Evolutionary conservation across 2,329 filamentous ascomycete species (phyloP).

Genomic region (Neurospora sp.): DNA sequence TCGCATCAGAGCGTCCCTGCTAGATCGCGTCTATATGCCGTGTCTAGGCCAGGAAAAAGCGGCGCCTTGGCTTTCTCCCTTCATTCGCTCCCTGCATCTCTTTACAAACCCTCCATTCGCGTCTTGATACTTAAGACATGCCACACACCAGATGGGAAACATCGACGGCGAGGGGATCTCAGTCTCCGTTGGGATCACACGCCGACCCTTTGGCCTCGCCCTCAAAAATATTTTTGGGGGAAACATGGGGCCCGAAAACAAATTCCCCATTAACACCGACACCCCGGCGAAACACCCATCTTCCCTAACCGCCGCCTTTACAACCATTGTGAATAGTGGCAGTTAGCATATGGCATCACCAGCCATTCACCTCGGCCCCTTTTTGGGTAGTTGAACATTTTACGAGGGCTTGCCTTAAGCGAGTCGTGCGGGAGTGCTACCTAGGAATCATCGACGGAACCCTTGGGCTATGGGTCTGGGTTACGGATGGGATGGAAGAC

Average conservation of each 20-base stretch:
- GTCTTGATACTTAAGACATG: not conserved
- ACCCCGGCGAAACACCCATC: not conserved
- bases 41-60: not conserved
- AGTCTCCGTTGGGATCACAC: not conserved
- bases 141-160: not conserved
- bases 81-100: not conserved
- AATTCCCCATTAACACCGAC: not conserved
- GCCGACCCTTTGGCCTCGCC: not conserved
- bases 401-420: not conserved
- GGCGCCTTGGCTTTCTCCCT: not conserved
- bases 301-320: not conserved
- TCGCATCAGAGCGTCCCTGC: not conserved
- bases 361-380: not conserved
- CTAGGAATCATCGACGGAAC: not conserved
- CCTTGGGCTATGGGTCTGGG: not conserved
- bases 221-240: not conserved
- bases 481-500: not conserved
- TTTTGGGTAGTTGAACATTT: not conserved
- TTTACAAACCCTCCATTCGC: not conserved
- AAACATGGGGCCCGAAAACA: not conserved
- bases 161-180: not conserved
- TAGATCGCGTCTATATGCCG: not conserved
- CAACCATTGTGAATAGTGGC: not conserved
- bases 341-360: not conserved
- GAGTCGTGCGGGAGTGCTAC: not conserved